These are phyloP conservation scores for Barbarea vulgaris DNA, from an alignment of 345 rosid species.

Conservation along the genomic window DNA sequence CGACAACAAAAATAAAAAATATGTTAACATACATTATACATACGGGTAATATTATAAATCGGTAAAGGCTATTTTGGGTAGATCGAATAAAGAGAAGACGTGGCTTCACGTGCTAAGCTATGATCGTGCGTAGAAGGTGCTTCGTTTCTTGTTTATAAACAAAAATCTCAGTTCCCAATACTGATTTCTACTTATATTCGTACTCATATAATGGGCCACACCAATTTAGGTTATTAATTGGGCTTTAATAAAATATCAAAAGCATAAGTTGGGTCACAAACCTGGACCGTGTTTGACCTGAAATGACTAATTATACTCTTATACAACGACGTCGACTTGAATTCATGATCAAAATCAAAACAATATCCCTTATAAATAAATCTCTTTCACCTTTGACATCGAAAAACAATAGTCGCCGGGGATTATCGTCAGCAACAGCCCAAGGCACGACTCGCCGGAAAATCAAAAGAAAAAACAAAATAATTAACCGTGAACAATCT, in stretches of 20 bases:
- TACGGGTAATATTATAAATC: neutral
- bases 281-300: constrained; percentile 1
- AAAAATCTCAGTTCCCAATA: constrained; percentile 7
- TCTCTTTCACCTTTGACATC: neutral
- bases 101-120: constrained; percentile 38
- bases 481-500: constrained; percentile 47
- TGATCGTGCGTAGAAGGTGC: constrained; percentile 41
- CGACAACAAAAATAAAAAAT: neutral
- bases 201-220: neutral
- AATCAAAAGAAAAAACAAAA: neutral
- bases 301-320: neutral
- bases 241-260: constrained; percentile 15
- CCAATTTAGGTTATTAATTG: neutral
- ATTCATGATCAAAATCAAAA: neutral
- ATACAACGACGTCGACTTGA: neutral
- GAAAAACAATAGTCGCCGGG: neutral
- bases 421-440: constrained; percentile 1
- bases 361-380: neutral
- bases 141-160: constrained; percentile 8
- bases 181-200: neutral
- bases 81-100: constrained; percentile 30
- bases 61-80: constrained; percentile 6
- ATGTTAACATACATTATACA: neutral
- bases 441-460: constrained; percentile 6
- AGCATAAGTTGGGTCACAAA: constrained; percentile 8